phyloP scores from a whole-genome alignment of 2,329 filamentous ascomycete genomes.

The Hypoxylon sp. region DNA sequence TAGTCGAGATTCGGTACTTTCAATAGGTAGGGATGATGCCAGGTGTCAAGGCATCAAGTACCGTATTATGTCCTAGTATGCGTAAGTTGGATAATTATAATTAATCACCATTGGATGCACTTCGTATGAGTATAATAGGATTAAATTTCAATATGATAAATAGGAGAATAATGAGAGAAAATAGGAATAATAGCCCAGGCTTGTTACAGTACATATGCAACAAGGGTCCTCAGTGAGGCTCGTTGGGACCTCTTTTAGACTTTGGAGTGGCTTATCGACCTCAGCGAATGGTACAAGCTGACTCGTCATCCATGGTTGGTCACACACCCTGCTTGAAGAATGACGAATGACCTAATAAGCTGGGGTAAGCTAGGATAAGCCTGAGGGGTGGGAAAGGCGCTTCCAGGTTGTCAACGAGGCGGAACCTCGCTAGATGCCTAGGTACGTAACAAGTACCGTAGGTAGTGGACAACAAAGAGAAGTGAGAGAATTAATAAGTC shows the following conservation, averaged over 20 bases:
- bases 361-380: slow-evolving; percentile 20
- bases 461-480: neutral
- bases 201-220: slow-evolving; percentile 22
- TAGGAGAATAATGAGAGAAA: neutral
- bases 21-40: slow-evolving; percentile 23
- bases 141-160: neutral
- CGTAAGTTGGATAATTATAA: neutral
- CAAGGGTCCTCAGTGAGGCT: slow-evolving; percentile 34
- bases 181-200: slow-evolving; percentile 6
- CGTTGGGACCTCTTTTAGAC: slow-evolving; percentile 9
- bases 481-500: neutral
- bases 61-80: slow-evolving; percentile 2
- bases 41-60: slow-evolving; percentile 14
- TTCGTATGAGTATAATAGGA: neutral
- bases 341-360: slow-evolving; percentile 15
- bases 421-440: neutral
- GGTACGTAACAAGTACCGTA: neutral
- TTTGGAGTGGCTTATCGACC: neutral
- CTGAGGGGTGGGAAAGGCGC: neutral
- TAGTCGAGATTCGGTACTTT: slow-evolving; percentile 24
- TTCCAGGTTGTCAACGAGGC: neutral
- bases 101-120: slow-evolving; percentile 2
- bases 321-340: slow-evolving; percentile 23
- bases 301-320: slow-evolving; percentile 26
- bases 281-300: slow-evolving; percentile 14